Conservation (phyloP, 2,329 filamentous ascomycete genomes). For the Cyphellophora europaea region DNA sequence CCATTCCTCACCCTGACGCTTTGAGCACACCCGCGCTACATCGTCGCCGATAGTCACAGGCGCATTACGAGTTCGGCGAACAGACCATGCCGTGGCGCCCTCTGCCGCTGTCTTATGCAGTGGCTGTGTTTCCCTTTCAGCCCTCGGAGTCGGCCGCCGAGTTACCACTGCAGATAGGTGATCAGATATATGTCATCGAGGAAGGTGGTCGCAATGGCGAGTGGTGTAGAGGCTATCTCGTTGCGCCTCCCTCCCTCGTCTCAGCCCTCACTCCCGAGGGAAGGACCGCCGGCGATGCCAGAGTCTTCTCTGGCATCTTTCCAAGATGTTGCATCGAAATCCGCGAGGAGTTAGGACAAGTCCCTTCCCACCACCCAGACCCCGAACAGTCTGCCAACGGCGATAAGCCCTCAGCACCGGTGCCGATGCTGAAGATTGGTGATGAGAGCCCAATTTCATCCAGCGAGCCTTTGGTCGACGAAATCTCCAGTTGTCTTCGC, state of each 20-base stretch:
- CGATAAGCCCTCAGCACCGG: constrained; percentile 71
- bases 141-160: constrained; percentile 71
- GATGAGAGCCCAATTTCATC: constrained; percentile 89
- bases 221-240: constrained; percentile 92
- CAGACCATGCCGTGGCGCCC: constrained; percentile 92
- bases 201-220: constrained; percentile 75
- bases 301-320: constrained; percentile 98
- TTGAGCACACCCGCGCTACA: too few relatives aligned
- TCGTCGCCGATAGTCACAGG: too few relatives aligned
- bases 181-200: constrained; percentile 98
- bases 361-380: constrained; percentile 1
- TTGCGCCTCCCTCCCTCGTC: constrained; percentile 85
- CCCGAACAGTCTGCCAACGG: background rate
- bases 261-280: constrained; percentile 84
- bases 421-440: constrained; percentile 95
- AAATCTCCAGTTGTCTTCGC: constrained; percentile 90
- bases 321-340: constrained; percentile 91
- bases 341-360: constrained; percentile 67
- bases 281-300: constrained; percentile 86
- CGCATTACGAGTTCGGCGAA: too few relatives aligned
- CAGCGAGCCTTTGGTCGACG: constrained; percentile 86
- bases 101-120: constrained; percentile 93
- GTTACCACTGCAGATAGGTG: constrained; percentile 90
- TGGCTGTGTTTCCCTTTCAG: constrained; percentile 89
- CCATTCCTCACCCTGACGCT: too few relatives aligned